Evolutionary conservation across 108 stramenopile genomes (phyloP), one percentile per base, ranked within the genome.

Genomic region (Pseudonitzschia multiseries): DNA sequence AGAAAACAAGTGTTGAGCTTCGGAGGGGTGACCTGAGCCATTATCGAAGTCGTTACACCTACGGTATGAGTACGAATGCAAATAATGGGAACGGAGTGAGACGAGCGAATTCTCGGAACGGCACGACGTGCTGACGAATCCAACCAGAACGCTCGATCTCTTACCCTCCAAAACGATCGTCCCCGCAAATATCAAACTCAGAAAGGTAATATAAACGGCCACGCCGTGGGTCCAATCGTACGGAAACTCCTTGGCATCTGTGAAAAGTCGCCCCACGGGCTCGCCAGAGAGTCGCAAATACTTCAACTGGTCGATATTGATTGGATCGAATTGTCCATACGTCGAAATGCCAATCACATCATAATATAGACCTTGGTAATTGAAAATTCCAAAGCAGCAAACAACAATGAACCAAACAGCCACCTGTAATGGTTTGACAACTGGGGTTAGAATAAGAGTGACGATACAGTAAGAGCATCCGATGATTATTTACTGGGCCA

Each of bases 1-100:
- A 85, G 14, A 64, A 88, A 86, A 22, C 67, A 80, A 26, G 63
- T 68, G 60, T 90, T 86, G 21, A 90, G 69, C 26, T 80, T 76
- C n/a, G 66, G 51, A 8, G 89, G 89, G 8, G 83, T 83, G 17
- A 77, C 73, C 69, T 90, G 87, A 27, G 84, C 79, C 89, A 90
- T 90, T 2, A 87, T 72, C 14, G 79, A 81, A 5, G 89, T 90
- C 50, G 84, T 85, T 33, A 90, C 89, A 44, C 86, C 82, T 78
- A 62, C 31, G 36, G 18, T 14, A 18, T 10, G 12, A n/a, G n/a
- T n/a, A n/a, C n/a, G 46, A 10, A 48, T 18, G 18, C 1, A 48
- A 48, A 48, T 18, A 14, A 48, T 48, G 13, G 14, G 46, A 48
- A 36, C 6, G 36, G 4, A 2, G 6, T 36, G 6, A 36, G 36